Conservation (phyloP, 371 early-diverging fungal species). For the Apophysomyces sp. region DNA sequence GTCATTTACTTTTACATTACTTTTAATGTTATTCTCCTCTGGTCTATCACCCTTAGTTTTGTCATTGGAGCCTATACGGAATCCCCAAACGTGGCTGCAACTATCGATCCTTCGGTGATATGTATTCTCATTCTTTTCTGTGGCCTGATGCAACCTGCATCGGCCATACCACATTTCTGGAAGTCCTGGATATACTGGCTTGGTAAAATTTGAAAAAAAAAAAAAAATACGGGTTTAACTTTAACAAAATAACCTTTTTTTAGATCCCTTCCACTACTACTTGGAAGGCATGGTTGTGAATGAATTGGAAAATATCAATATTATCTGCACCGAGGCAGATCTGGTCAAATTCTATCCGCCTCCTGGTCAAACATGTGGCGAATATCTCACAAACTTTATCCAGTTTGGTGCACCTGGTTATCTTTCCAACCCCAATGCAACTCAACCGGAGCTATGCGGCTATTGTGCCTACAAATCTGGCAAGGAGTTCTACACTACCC, state of each 20-base stretch:
- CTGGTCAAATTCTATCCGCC: constrained; percentile 49
- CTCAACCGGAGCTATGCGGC: constrained; percentile 33
- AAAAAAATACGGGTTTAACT: too few relatives aligned
- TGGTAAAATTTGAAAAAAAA: too few relatives aligned
- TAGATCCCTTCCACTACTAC: constrained; percentile 50
- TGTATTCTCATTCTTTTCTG: constrained; percentile 60
- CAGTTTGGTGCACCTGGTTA: constrained; percentile 44
- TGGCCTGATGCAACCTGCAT: constrained; percentile 58
- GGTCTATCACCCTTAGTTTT: constrained; percentile 63
- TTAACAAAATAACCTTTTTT: too few relatives aligned
- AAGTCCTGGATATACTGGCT: constrained; percentile 68
- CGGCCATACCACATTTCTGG: constrained; percentile 67
- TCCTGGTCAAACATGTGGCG: constrained; percentile 48
- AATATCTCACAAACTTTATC: constrained; percentile 50
- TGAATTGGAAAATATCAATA: constrained; percentile 45
- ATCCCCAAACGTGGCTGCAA: constrained; percentile 53
- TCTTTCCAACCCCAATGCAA: constrained; percentile 38
- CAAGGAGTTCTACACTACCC: constrained; percentile 40
- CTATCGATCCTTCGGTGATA: constrained; percentile 62
- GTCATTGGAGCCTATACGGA: constrained; percentile 62
- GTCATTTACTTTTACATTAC: constrained; percentile 58
- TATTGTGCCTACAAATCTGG: constrained; percentile 57
- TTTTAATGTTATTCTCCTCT: constrained; percentile 45
- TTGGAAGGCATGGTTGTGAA: constrained; percentile 62
- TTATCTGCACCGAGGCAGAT: constrained; percentile 46